Base-by-base conservation (phyloP, 176 grass and related monocot genomes). In the Carex littledalei region DNA sequence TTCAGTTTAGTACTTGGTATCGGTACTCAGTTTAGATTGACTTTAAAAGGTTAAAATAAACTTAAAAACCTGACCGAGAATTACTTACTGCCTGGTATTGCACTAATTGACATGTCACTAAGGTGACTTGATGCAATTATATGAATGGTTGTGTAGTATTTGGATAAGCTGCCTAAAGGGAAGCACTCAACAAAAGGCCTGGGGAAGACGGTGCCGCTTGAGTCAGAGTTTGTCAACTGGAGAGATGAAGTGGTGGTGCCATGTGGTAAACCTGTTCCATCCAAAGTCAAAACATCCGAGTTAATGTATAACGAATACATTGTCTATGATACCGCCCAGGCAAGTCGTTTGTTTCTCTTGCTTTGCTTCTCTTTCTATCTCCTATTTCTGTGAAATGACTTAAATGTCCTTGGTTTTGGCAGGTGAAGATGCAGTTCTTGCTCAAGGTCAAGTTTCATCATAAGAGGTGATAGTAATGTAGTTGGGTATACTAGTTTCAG, bases 391-490 rank as follows among this genome's bases (percentile, higher is more conserved):
- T 22, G 13, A 15, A 80, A 82, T 24, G 54, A 64, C 11, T 43
- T 16, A 84, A 22, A 84, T 54, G 15, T 67, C 67, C 79, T 18
- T 45, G 63, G 1, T 87, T 69, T 58, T 89, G 63, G 41, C 92
- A 98, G 95, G 95, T 98, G 11, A 98, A 98, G 89, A 90, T 98
- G 95, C 95, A 98, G 86, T 98, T 88, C 88, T 84, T 98, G 69
- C 80, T 98, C 83, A 98, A 98, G 74, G 95, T 98, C 71, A 88
- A 77, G 45, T 98, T 98, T 86, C 92, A 90, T 89, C 92, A 98
- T 86, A 98, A 98, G 88, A 94, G 92, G 83, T 93, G 80, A 92
- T 15, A 55, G 62, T 67, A 80, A 57, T 53, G 61, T 63, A 57
- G 49, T 61, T 14, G 20, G 58, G 45, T 43, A n/a, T 69, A 29